These are phyloP conservation scores for Amanita brunnescens DNA, from an alignment of 768 basidiomycete genomes.

Conservation along the genomic window DNA sequence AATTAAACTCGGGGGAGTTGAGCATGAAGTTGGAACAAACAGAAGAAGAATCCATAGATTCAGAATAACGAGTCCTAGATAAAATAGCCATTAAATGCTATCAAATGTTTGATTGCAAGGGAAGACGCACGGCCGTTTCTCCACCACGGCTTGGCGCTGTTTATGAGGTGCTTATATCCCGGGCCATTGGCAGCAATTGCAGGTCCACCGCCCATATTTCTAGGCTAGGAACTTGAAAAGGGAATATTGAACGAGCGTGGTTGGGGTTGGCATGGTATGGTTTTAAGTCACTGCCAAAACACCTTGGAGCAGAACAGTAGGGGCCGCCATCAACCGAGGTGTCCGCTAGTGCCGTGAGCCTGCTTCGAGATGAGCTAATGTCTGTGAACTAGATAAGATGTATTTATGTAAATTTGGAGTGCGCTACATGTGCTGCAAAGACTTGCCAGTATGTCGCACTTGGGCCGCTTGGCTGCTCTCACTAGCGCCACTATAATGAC, in stretches of 20 bases:
- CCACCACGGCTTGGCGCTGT: conserved; percentile 46
- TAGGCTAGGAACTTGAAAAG: conserved; percentile 1
- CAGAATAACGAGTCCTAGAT: conserved; percentile 35
- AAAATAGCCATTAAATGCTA: background rate
- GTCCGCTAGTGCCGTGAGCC: too few relatives aligned
- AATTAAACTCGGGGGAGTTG: background rate
- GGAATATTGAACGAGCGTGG: conserved; percentile 2
- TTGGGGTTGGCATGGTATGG: background rate
- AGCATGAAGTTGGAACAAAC: conserved; percentile 22
- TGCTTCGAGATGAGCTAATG: too few relatives aligned
- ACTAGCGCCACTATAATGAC: too few relatives aligned
- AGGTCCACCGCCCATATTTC: conserved; percentile 37
- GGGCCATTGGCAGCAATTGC: conserved; percentile 22
- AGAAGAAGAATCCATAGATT: conserved; percentile 50
- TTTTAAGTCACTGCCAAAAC: too few relatives aligned
- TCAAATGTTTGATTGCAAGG: background rate
- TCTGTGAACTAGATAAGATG: too few relatives aligned
- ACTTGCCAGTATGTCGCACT: too few relatives aligned
- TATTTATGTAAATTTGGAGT: too few relatives aligned
- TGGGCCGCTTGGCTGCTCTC: too few relatives aligned
- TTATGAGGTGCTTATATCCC: conserved; percentile 38
- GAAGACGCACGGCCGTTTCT: conserved; percentile 40
- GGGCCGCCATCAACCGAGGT: too few relatives aligned
- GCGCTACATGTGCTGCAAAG: too few relatives aligned
- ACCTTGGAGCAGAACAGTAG: too few relatives aligned